These are phyloP conservation scores for Hyaloscypha finlandica DNA, from an alignment of 495 filamentous ascomycete genomes.

Conservation along the genomic window DNA sequence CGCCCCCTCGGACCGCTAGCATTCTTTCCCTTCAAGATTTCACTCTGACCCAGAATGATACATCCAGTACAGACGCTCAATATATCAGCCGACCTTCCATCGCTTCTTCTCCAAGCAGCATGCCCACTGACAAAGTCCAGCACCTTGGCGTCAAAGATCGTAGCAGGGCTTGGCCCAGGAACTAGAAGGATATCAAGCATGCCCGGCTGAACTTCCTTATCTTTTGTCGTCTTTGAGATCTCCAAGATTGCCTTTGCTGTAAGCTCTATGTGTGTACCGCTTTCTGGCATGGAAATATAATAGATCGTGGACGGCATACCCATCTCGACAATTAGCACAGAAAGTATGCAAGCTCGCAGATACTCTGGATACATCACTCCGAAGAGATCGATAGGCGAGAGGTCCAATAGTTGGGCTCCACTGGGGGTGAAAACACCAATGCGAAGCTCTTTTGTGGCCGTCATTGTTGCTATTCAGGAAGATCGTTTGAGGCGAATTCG, in stretches of 20 bases:
- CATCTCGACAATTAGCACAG: constrained; percentile 11
- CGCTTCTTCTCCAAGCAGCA: constrained; percentile 28
- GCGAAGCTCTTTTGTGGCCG: constrained; percentile 12
- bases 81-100: constrained; percentile 43
- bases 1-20: constrained; percentile 55
- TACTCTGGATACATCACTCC: constrained; percentile 27
- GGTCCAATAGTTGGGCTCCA: constrained; percentile 26
- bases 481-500: not conserved
- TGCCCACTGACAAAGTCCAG: constrained; percentile 50
- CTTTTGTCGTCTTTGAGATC: constrained; percentile 16
- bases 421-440: constrained; percentile 29
- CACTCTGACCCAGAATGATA: constrained; percentile 49
- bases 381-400: constrained; percentile 31
- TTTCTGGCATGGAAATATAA: constrained; percentile 27
- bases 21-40: constrained; percentile 48
- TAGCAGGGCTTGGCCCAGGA: constrained; percentile 51
- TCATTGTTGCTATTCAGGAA: not conserved
- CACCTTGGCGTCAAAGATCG: constrained; percentile 37
- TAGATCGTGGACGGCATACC: constrained; percentile 27
- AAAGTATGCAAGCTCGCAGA: constrained; percentile 25
- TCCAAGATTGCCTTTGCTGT: constrained; percentile 22
- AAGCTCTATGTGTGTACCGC: constrained; percentile 16
- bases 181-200: constrained; percentile 54
- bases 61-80: constrained; percentile 58
- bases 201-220: constrained; percentile 37